Base-by-base conservation (phyloP, 768 basidiomycete genomes). In the Lentinula edodes region DNA sequence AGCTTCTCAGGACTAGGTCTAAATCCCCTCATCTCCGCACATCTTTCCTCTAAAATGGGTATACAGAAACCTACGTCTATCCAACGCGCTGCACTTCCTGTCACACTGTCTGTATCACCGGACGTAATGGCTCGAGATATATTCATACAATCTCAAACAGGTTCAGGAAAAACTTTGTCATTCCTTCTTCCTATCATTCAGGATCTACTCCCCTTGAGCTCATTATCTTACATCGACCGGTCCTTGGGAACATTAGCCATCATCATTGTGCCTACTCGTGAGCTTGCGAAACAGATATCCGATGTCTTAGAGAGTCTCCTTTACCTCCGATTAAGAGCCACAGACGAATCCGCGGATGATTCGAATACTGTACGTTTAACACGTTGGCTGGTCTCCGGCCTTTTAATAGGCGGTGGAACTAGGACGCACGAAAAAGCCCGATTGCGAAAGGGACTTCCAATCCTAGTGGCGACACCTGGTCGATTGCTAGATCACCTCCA, bases 61-160 rank as follows among this genome's bases (percentile, higher is more conserved):
- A 92, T 98, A 46, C 72, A 80, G 10, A 90, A 88, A 65, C 96
- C 96, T 3, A 98, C 96, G 0, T 87, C 91, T 9, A 93, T 97
- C 63, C 96, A 98, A 73, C 82, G 89, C 62, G 85, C 88, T 7
- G 81, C 87, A n/a, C 79, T 98, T 46, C 80, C 91, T 3, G 69
- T 79, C 38, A 75, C 75, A 56, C 71, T 78, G 28, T 74, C 71
- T 42, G 67, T 73, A 7, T 62, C 69, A 7, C 72, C 78, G 0
- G 65, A 73, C 32, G 76, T 71, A 64, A 74, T 73, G 62, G 64
- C 66, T 53, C 80, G 90, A 62, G 94, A 96, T 73, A 84, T 91
- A 13, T 95, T 97, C 73, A 91, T 98, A 60, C 95, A 97, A 73
- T 92, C 94, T 12, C 95, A 98, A 71, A 98, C 96, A 8, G 96